These are phyloP conservation scores for Aspergillus awamori DNA, from an alignment of 2,329 filamentous ascomycete species.

Conservation along the genomic window DNA sequence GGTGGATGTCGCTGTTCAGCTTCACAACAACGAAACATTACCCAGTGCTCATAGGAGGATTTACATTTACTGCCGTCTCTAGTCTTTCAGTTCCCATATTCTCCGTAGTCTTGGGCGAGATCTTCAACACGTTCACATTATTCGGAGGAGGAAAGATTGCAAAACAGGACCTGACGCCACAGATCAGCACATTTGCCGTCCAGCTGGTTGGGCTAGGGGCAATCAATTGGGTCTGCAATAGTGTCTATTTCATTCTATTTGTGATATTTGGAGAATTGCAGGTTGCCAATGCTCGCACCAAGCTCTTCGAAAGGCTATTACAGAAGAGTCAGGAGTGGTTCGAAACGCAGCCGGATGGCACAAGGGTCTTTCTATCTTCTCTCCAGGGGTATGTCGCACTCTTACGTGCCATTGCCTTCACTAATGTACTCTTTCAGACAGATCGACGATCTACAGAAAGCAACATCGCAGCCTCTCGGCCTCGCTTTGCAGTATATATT, in stretches of 20 bases:
- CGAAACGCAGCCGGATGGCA: conserved; percentile 71
- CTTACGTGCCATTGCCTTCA: not conserved
- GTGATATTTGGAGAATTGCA: conserved; percentile 80
- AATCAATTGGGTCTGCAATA: conserved; percentile 68
- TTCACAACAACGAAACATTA: conserved; percentile 70
- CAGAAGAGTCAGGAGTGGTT: conserved; percentile 79
- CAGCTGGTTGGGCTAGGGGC: conserved; percentile 66
- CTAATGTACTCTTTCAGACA: conserved; percentile 58
- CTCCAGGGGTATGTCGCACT: conserved; percentile 69
- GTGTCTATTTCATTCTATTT: conserved; percentile 70
- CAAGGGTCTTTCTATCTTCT: conserved; percentile 69
- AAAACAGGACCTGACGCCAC: conserved; percentile 55
- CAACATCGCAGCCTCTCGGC: conserved; percentile 78
- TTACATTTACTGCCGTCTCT: conserved; percentile 60
- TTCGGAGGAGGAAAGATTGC: conserved; percentile 62
- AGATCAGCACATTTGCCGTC: conserved; percentile 63
- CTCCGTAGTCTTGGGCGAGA: conserved; percentile 70
- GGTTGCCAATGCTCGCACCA: conserved; percentile 65
- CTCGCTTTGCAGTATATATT: conserved; percentile 66
- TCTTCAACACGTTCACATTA: conserved; percentile 72
- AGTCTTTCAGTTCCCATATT: conserved; percentile 67
- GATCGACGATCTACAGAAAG: conserved; percentile 77
- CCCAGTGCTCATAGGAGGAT: conserved; percentile 56
- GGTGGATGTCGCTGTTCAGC: conserved; percentile 66
- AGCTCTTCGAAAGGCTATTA: conserved; percentile 70